These are phyloP conservation scores for Tolypocladium pustulatum DNA, from an alignment of 2,329 filamentous ascomycete genomes.

Conservation along the genomic window DNA sequence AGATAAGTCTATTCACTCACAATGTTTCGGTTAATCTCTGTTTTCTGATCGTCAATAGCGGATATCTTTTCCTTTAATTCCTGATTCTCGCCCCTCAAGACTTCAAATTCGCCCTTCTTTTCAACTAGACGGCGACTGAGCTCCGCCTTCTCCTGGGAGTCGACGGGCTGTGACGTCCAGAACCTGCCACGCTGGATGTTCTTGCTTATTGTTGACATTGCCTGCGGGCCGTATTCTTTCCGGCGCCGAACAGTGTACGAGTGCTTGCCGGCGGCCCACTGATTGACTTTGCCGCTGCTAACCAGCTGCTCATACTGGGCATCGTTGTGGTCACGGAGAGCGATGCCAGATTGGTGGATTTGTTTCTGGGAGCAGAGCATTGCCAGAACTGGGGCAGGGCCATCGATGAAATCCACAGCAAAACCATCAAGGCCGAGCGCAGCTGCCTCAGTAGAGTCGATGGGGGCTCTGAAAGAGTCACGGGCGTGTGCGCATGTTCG, in stretches of 20 bases:
- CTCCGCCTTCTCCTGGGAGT: constrained; percentile 52
- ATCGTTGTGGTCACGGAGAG: constrained; percentile 51
- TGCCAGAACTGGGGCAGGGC: constrained; percentile 72
- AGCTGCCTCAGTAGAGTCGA: constrained; percentile 44
- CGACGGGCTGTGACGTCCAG: constrained; percentile 72
- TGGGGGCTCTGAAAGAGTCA: constrained; percentile 40
- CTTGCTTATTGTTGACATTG: constrained; percentile 58
- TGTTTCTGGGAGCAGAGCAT: constrained; percentile 72
- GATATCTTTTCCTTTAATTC: constrained; percentile 26
- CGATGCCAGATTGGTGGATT: constrained; percentile 59
- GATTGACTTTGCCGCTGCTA: constrained; percentile 44
- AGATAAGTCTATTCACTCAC: constrained; percentile 14
- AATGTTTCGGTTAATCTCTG: constrained; percentile 27
- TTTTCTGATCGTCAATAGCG: constrained; percentile 31
- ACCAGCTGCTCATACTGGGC: constrained; percentile 58
- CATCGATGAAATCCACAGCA: constrained; percentile 67
- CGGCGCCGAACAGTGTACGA: constrained; percentile 58
- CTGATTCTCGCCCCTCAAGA: constrained; percentile 21
- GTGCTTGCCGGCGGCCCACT: constrained; percentile 60
- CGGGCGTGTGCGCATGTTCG: constrained; percentile 49
- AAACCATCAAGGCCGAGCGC: constrained; percentile 65
- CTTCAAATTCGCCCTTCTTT: constrained; percentile 21
- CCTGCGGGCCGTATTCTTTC: constrained; percentile 68
- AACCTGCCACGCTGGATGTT: constrained; percentile 49
- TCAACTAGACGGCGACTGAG: constrained; percentile 44